Conservation (phyloP, 2,329 filamentous ascomycete species). For the Phyllosticta paracitricarpa region DNA sequence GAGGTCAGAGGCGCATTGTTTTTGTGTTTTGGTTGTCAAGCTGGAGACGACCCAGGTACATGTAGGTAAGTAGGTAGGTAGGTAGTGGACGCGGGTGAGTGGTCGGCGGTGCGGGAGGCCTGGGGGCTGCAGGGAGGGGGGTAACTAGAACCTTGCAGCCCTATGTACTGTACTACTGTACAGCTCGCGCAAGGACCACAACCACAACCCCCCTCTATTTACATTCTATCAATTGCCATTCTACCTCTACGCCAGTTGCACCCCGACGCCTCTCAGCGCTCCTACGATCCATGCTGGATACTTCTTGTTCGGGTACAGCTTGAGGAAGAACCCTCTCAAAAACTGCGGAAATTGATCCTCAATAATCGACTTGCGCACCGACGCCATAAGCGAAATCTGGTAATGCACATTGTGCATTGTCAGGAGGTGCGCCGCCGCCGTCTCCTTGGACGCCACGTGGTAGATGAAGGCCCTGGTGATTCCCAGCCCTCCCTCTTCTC, state of each 20-base stretch:
- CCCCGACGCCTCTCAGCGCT: constrained; percentile 66
- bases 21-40: not conserved
- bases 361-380: constrained; percentile 65
- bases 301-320: constrained; percentile 57
- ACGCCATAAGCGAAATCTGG: constrained; percentile 72
- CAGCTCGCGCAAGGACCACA: not conserved
- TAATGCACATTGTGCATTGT: constrained; percentile 97
- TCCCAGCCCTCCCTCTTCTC: constrained; percentile 60
- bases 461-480: constrained; percentile 84
- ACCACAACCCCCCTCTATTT: not conserved
- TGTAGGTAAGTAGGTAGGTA: too few relatives aligned
- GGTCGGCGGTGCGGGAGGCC: not conserved
- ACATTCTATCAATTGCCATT: not conserved
- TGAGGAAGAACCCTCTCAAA: constrained; percentile 65
- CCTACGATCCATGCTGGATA: constrained; percentile 80
- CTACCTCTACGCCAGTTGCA: constrained; percentile 45
- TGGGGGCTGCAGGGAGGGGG: not conserved
- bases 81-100: not conserved
- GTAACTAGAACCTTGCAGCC: not conserved
- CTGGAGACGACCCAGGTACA: not conserved
- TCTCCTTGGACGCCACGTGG: constrained; percentile 90
- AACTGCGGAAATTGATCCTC: constrained; percentile 73
- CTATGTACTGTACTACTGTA: not conserved
- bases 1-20: not conserved
- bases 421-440: constrained; percentile 73